Base-by-base conservation (phyloP, 1,284 basidiomycete genomes). In the Ceratorhiza oryzae-sativae region DNA sequence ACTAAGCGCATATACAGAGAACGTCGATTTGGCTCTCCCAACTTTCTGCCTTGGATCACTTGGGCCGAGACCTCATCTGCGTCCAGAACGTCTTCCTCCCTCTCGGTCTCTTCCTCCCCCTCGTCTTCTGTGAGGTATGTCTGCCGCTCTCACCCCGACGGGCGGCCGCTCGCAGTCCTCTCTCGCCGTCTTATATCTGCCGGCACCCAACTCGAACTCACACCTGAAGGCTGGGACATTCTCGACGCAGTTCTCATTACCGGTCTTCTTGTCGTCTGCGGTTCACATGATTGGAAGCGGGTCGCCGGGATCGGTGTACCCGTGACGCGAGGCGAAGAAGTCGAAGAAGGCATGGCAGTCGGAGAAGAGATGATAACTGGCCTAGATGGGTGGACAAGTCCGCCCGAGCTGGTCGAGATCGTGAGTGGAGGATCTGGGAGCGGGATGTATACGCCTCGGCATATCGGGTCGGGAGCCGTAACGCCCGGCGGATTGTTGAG, bases 301-400 rank as follows among this genome's bases (percentile, higher is more conserved):
- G 67, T 71, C 0, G 53, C 67, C 10, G 67, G 67, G 18, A 71
- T 71, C 36, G 67, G 67, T 34, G 67, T 71, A 2, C 67, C 67
- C 18, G 67, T 48, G 1, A 42, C 25, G 23, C 25, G 27, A 30
- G 27, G 41, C 15, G 45, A 48, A 12, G 60, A 46, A 10, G 60
- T 27, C 23, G 56, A 30, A 32, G 67, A 71, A 42, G 67, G 41
- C 3, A 71, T 71, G 67, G 55, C 67, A 2, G 30, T 71, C 3
- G 67, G 67, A 4, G 67, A 71, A 39, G 67, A 71, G 30, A 71
- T 71, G 67, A 27, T 71, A 3, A 71, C 67, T 15, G 67, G 67
- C 8, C 34, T 71, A 1, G 67, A 71, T 27, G 67, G 67, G 2
- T 71, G 67, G 67, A 42, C 67, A n/a, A 59, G 55, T 53, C 67